Evolutionary conservation across 2,329 filamentous ascomycete genomes (phyloP), one percentile per base, ranked within the genome.

Genomic region (Arthrobotrys conoides): DNA sequence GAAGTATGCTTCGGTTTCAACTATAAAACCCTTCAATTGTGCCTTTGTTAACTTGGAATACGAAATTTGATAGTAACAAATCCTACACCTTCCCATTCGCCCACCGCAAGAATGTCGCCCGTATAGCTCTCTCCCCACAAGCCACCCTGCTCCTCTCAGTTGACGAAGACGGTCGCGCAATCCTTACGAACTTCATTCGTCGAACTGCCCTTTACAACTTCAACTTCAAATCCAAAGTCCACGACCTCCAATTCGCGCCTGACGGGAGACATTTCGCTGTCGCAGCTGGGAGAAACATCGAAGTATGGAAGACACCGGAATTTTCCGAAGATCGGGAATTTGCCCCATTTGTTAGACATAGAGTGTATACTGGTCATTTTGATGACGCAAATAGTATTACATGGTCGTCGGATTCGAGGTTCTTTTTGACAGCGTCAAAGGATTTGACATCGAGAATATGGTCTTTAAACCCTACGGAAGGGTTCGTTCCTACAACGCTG

Each of bases 391-490:
- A 91, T 80, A 91, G 91, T 84, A 92, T 99, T 70, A 92, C 97
- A 83, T 99, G 96, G 96, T 98, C 96, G 8, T 92, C 90, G 84
- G 96, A 99, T 85, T 97, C 95, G 12, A 89, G 96, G 27, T 99
- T 99, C 87, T 95, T 99, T 84, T 87, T 99, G 68, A 97, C 91
- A 79, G 89, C 95, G 2, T 95, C 94, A 18, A 97, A 94, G 84
- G 96, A 99, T 83, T 85, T 98, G 84, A 98, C 94, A 0, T 92
- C 93, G 46, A 90, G 94, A 83, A 93, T 99, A 90, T 99, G 95
- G 95, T 98, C 94, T 84, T 86, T 97, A 81, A 89, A 96, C 81
- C 88, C 91, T 0, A 93, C 97, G 82, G 92, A 95, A 78, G 93
- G 92, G 0, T 98, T 98, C 84, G 90, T 90, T 63, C 94, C 95